Base-by-base conservation (phyloP, 805 yeast genomes). In the Cyberlindnera mycetangii region DNA sequence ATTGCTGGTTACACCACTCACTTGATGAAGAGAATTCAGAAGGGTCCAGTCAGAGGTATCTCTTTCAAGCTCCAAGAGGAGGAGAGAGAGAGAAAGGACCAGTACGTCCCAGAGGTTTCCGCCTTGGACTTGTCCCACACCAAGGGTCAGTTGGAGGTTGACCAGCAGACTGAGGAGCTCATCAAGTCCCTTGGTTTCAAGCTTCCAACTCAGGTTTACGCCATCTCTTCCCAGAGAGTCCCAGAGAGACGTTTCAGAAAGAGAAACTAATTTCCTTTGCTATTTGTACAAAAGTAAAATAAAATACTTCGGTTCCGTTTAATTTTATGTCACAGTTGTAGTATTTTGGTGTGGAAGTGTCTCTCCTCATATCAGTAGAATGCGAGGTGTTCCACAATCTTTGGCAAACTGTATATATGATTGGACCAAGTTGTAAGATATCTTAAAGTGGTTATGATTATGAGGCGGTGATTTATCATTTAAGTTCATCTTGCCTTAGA, bases 1-100 rank as follows among this genome's bases (percentile, higher is more conserved):
- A 95, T 93, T 69, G 99, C 99, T 74, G 99, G 99, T 75, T 93
- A 92, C 96, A 93, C 99, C 77, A 93, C 99, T 70, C 99, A 93
- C 78, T 85, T 93, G 76, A 95, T 93, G 99, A 93, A 89, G 84
- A 90, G 99, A 83, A 93, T 93, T 72, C 98, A 95, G 80, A 93
- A 92, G 84, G 99, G 99, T 74, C 99, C 99, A 81, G 99, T 93
- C 68, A 90, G 98, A 85, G 99, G 99, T 81, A 95, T 93, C 66
- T 93, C 99, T 67, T 93, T 93, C 96, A 95, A 95, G 78, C 88
- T 93, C 71, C 99, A 93, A 84, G 99, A 93, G 82, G 99, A 93
- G 81, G 99, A 93, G 85, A 92, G 99, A 85, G 99, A 93, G 83
- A 88, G 99, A 81, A 93, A 95, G 81, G 98, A 93, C 79, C 99